Evolutionary conservation across 2,329 filamentous ascomycete species (phyloP), one percentile per base, ranked within the genome.

Genomic region (Lithohypha guttulata): DNA sequence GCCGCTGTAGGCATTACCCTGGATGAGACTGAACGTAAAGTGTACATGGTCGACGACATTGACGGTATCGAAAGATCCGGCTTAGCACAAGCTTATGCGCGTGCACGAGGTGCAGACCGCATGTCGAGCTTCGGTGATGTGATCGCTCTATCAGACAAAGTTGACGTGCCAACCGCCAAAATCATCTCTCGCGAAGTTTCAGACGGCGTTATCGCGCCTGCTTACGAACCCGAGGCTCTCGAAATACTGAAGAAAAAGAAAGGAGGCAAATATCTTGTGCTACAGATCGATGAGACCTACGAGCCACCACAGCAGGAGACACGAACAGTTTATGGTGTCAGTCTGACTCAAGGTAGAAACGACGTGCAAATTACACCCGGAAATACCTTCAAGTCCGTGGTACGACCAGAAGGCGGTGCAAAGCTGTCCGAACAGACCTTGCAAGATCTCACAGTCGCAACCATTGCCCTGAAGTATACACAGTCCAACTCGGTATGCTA

Each of bases 401-500:
- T 96, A 58, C 85, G 83, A 10, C 87, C 89, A 48, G 93, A 93
- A 69, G 78, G 84, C 53, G 71, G 77, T 36, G 64, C 68, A 26
- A 62, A 74, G 13, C 74, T 98, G 14, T 75, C 87, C 26, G 84
- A 91, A 55, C 73, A 75, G 41, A 91, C 91, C 37, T 72, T 89
- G 45, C 79, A 89, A 45, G 91, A 98, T 57, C 70, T 98, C 49
- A 87, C 89, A 19, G 81, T 98, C 32, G 91, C 91, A 39, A 98
- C 91, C 41, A 95, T 98, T 57, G 86, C 91, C 22, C 73, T 96
- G 54, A 98, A 98, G 69, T 98, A 94, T 70, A 98, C 91, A 1
- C 87, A 98, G 67, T 94, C 86, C 59, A 98, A 98, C 75, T 95
- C 87, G 18, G 91, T 98, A 48, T 96, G 89, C 75, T 98, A 96